phyloP scores from a whole-genome alignment of 148 eudicot genomes.

The Limonium bicolor region DNA sequence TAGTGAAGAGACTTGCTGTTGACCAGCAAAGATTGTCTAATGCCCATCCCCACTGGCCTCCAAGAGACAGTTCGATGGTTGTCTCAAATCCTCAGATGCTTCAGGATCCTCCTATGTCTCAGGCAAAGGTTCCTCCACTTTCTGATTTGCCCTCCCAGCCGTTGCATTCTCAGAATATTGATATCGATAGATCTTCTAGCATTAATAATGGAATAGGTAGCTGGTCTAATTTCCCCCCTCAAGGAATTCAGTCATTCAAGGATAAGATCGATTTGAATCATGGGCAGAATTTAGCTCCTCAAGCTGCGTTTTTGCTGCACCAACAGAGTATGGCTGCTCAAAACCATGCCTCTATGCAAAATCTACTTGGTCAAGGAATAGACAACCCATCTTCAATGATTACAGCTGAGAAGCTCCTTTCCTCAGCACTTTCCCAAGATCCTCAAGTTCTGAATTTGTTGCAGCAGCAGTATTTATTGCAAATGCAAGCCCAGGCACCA shows the following conservation, averaged over 20 bases:
- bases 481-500: slow-evolving; percentile 52
- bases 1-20: slow-evolving; percentile 43
- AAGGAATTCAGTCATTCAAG: slow-evolving; percentile 44
- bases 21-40: slow-evolving; percentile 47
- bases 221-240: slow-evolving; percentile 46
- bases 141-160: slow-evolving; percentile 26
- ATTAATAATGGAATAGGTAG: slow-evolving; percentile 30
- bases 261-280: slow-evolving; percentile 45
- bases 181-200: slow-evolving; percentile 36
- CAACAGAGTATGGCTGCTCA: slow-evolving; percentile 55
- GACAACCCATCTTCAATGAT: slow-evolving; percentile 30
- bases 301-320: slow-evolving; percentile 35
- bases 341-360: slow-evolving; percentile 29
- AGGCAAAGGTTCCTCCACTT: slow-evolving; percentile 28
- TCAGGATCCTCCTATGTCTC: slow-evolving; percentile 28
- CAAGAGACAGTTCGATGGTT: slow-evolving; percentile 30
- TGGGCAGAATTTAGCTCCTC: slow-evolving; percentile 39
- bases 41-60: slow-evolving; percentile 44
- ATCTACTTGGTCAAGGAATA: slow-evolving; percentile 27
- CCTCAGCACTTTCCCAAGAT: slow-evolving; percentile 64
- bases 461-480: slow-evolving; percentile 78
- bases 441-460: slow-evolving; percentile 56
- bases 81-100: slow-evolving; percentile 28
- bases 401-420: slow-evolving; percentile 41
- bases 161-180: slow-evolving; percentile 43